Evolutionary conservation across 495 filamentous ascomycete genomes (phyloP).

Genomic region (Penicillium dipodomyicola): DNA sequence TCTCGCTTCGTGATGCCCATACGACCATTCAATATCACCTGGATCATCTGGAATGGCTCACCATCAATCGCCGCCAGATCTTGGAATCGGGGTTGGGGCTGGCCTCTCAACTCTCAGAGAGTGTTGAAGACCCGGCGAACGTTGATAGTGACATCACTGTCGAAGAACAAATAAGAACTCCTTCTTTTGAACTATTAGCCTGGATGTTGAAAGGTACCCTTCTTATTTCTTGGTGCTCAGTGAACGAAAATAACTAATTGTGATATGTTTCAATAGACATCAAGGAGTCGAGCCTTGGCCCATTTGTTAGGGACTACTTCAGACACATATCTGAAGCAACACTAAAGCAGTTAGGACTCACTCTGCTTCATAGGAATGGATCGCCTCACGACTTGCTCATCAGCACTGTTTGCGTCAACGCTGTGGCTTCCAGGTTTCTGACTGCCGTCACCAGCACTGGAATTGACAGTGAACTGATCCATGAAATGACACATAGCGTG

Average conservation of each 20-base stretch:
- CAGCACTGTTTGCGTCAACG: background rate
- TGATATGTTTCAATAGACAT: background rate
- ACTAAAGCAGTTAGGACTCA: background rate
- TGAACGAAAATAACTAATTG: background rate
- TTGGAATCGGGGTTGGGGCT: background rate
- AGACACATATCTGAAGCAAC: background rate
- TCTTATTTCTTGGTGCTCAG: background rate
- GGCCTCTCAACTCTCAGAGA: background rate
- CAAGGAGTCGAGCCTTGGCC: background rate
- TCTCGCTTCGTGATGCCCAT: background rate
- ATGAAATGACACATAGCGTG: background rate
- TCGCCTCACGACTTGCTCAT: background rate
- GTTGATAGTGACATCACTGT: background rate
- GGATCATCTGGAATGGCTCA: background rate
- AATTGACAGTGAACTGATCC: background rate
- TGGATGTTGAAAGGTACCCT: background rate
- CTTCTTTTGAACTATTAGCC: background rate
- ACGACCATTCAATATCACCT: background rate
- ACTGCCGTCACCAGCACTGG: background rate
- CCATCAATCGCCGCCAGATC: background rate
- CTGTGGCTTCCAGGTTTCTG: background rate
- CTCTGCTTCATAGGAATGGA: background rate
- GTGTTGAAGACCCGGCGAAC: background rate
- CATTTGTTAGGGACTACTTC: background rate
- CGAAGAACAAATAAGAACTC: background rate